Evolutionary conservation across 1,284 basidiomycete genomes (phyloP), one percentile per base, ranked within the genome.

Genomic region (Agroathelia rolfsii): DNA sequence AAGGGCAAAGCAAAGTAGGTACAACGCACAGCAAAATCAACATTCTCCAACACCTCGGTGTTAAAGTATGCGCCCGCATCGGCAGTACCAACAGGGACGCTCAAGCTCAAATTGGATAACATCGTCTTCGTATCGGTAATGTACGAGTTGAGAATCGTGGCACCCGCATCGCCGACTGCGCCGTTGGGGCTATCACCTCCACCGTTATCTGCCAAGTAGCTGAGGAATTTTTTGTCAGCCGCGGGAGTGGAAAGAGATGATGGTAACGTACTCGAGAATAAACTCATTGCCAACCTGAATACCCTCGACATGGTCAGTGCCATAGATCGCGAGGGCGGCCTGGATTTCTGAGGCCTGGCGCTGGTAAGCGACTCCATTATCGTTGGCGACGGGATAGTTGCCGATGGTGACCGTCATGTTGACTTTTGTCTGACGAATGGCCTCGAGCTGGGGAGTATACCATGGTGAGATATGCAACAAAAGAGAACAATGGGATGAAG

Each of bases 31-130:
- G 76, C 81, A 44, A 81, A 94, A 52, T 96, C 88, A 15, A 84
- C 66, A 1, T 68, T 68, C 13, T 55, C 47, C 1, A 87, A 67
- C 13, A 97, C 73, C 37, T 68, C 45, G 1, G 54, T 73, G 45
- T 84, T 90, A 63, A 94, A 85, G 58, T 76, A 83, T 37, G 73
- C 74, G 16, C 93, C 93, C 6, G 93, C 94, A 48, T 98, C 93
- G 5, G 86, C 75, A 9, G 78, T 95, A 12, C 94, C 94, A 19
- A 97, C 72, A 0, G 76, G 75, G 31, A 92, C 60, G 10, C 50
- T 59, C 46, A 73, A 70, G 32, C 48, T 44, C 20, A 87, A 52
- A 32, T 64, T 61, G 6, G 55, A 40, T 36, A 90, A 47, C 61
- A 72, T 70, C 15, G 50, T 50, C 12, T 67, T 59, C 8, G 76